Evolutionary conservation across 371 early-diverging fungal species (phyloP), one percentile per base, ranked within the genome.

Genomic region (Homolaphlyctis polyrhiza): DNA sequence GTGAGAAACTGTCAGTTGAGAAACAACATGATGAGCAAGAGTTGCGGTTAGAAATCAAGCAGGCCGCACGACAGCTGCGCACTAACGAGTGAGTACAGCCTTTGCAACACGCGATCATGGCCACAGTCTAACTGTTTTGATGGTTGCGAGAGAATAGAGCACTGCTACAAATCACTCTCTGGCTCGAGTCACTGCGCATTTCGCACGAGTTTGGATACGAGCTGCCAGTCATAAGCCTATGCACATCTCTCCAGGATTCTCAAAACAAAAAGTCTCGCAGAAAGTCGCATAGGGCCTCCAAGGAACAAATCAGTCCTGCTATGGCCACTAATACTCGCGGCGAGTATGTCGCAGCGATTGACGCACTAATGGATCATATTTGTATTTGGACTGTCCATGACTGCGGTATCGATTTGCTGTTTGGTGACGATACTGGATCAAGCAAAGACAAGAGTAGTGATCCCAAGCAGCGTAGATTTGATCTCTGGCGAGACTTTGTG

Each of bases 401-500:
- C n/a, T n/a, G n/a, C 32, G 25, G 11, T 11, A 21, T 11, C 6
- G 32, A 21, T 6, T 14, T 51, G 11, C 11, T 11, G 39, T 18
- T 39, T 8, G 39, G 18, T 8, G 39, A 18, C 18, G 32, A 51
- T 51, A 21, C n/a, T 28, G 11, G 27, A 51, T 14, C 6, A 51
- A 32, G 14, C 52, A 21, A 51, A 6, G 14, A 51, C 11, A 14
- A 25, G 52, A 27, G 14, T 14, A 27, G 27, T 6, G 52, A 51
- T 8, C 11, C 14, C 25, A 25, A 51, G 32, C 14, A 27, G 14
- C 11, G 32, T 51, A 11, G 25, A 14, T n/a, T n/a, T n/a, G n/a
- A n/a, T n/a, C 52, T 51, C 32, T 51, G 52, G 52, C 52, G 32
- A 11, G 32, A 32, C 8, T 51, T 51, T 51, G 52, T 51, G 28